Evolutionary conservation across 2,329 filamentous ascomycete genomes (phyloP), one percentile per base, ranked within the genome.

Genomic region (Sporothrix pseudoabietina): DNA sequence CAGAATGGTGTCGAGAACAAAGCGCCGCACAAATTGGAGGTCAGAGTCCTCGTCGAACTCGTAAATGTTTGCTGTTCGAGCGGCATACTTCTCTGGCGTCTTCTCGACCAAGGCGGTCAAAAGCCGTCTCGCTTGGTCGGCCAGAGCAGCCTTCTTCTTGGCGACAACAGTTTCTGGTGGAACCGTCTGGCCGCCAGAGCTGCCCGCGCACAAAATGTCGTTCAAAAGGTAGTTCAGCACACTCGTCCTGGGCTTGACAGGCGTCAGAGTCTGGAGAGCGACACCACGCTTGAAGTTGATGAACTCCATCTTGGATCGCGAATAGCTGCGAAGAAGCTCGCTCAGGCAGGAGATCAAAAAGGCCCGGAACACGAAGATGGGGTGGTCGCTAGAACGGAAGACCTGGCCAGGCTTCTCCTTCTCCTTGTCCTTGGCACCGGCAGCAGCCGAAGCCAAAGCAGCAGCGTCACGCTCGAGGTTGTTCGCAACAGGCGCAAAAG

Each of bases 221-320:
- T 92, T 94, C 68, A 99, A 88, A 49, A 99, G 86, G 79, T 99
- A 99, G 81, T 98, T 98, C 75, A 99, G 85, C 59, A 98, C 92
- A 75, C 92, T 94, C 12, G 95, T 94, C 55, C 96, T 90, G 72
- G 96, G 96, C 82, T 98, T 98, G 19, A 97, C 94, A 5, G 96
- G 96, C 1, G 96, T 98, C 71, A 90, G 90, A 12, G 91, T 91
- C 77, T 93, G 91, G 61, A 94, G 87, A 65, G 95, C 93, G 7
- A 93, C 91, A 79, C 94, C 97, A 75, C 95, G 91, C 77, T 97
- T 98, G 84, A 98, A 99, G 81, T 98, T 98, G 84, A 99, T 98
- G 80, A 99, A 98, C 80, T 99, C 97, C 59, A 99, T 89, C 85
- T 99, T 99, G 9, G 94, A 93, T 71, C 94, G 90, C 77, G 94